A percentile compares a stretch with the other conserved stretches of the same genome.
Evolutionary conservation across 1,284 basidiomycete species (phyloP).

Genomic region (Trichosporon coremiiforme): DNA sequence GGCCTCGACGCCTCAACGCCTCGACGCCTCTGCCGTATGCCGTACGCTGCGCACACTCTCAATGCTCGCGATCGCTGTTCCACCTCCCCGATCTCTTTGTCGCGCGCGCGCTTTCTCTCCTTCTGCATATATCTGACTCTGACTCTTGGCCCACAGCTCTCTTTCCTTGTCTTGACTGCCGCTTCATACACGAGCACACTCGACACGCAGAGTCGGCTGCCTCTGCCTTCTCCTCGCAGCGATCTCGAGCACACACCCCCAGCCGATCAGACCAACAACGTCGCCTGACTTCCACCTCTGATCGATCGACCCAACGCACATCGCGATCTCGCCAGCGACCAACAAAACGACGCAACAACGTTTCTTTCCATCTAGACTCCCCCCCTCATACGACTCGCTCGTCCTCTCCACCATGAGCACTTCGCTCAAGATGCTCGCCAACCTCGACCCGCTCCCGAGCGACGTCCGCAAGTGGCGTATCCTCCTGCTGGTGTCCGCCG

Average conservation of each 20-base stretch:
- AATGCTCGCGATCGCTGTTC: too few species aligned
- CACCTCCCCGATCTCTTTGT: background rate
- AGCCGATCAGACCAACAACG: background rate
- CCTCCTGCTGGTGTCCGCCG: conserved; percentile 57
- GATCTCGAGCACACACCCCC: conserved; percentile 1
- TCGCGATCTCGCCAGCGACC: background rate
- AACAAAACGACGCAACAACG: background rate
- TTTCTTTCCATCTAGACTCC: background rate
- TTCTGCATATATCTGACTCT: conserved; percentile 9
- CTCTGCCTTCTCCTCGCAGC: background rate
- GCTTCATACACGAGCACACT: conserved; percentile 8
- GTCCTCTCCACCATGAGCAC: conserved; percentile 17
- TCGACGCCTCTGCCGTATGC: too few species aligned
- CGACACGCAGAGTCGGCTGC: conserved; percentile 1
- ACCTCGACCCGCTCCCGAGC: conserved; percentile 30
- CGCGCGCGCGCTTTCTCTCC: background rate
- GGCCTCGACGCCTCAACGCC: too few species aligned
- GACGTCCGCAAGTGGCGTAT: conserved; percentile 44
- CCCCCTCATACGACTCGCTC: background rate
- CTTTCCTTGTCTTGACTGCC: background rate
- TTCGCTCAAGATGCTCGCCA: conserved; percentile 25
- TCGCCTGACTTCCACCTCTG: background rate
- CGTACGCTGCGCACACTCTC: too few species aligned
- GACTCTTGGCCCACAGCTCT: background rate
- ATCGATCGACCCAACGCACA: background rate